Percentiles rank a stretch among this genome's conserved stretches.
These are phyloP conservation scores for Trichoderma virens DNA, from an alignment of 495 filamentous ascomycete species.

Conservation along the genomic window DNA sequence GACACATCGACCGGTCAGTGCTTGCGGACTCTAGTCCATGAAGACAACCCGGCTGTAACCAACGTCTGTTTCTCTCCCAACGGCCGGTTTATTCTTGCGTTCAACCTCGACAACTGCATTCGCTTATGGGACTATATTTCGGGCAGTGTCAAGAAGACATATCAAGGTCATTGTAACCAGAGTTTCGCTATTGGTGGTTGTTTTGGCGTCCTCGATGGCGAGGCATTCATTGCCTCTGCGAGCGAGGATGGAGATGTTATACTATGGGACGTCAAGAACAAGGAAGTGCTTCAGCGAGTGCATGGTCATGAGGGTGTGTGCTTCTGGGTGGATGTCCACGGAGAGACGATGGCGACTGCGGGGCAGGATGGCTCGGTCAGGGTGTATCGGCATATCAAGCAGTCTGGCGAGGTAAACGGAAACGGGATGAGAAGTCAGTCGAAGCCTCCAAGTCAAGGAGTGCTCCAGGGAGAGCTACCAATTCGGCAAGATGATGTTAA, in stretches of 20 bases:
- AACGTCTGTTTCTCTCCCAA: slow-evolving; percentile 89
- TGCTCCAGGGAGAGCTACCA: slow-evolving; percentile 13
- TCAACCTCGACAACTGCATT: slow-evolving; percentile 81
- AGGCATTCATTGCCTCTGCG: slow-evolving; percentile 65
- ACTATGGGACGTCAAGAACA: slow-evolving; percentile 83
- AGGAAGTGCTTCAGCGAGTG: slow-evolving; percentile 68
- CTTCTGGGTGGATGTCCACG: slow-evolving; percentile 63
- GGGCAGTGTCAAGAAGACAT: slow-evolving; percentile 84
- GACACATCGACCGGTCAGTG: slow-evolving; percentile 95
- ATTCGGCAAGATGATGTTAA: slow-evolving; percentile 25
- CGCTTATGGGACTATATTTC: slow-evolving; percentile 92
- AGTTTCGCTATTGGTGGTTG: slow-evolving; percentile 75
- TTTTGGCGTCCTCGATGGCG: slow-evolving; percentile 60
- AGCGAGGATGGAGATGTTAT: slow-evolving; percentile 82
- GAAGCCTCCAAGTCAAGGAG: not conserved
- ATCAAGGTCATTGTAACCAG: slow-evolving; percentile 84
- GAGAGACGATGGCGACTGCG: slow-evolving; percentile 37
- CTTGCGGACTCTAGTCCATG: slow-evolving; percentile 86
- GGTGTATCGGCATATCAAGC: slow-evolving; percentile 28
- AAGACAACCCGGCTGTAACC: slow-evolving; percentile 90
- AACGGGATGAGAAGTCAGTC: slow-evolving; percentile 11
- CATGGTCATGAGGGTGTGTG: slow-evolving; percentile 74
- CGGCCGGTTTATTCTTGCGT: slow-evolving; percentile 84
- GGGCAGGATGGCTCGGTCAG: slow-evolving; percentile 36
- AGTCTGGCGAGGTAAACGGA: not conserved